Percentiles rank a stretch among this genome's conserved stretches.
phyloP scores from a whole-genome alignment of 441 rosid genomes.

The Mallotus repandus region DNA sequence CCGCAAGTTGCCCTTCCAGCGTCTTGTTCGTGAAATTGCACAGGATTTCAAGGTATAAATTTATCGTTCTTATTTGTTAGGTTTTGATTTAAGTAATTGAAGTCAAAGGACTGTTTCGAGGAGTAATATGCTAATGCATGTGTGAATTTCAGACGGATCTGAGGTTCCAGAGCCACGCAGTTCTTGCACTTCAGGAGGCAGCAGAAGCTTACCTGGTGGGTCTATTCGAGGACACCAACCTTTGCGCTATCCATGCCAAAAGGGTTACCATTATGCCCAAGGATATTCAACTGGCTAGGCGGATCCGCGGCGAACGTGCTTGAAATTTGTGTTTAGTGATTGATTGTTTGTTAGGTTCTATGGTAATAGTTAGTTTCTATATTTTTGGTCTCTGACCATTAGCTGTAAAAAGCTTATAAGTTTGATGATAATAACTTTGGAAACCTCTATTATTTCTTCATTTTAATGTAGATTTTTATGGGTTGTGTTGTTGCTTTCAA shows the following conservation, averaged over 20 bases:
- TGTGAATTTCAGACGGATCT: slow-evolving; percentile 45
- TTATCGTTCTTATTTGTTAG: not conserved
- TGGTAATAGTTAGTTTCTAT: not conserved
- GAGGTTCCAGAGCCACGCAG: slow-evolving; percentile 77
- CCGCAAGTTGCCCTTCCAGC: slow-evolving; percentile 61
- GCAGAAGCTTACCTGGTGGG: slow-evolving; percentile 76
- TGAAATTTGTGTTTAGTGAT: not conserved
- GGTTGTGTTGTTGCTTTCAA: no score
- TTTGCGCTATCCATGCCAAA: slow-evolving; percentile 72
- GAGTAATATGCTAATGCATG: no score
- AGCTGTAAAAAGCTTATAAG: not conserved
- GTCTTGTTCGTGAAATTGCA: slow-evolving; percentile 64
- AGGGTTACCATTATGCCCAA: slow-evolving; percentile 72
- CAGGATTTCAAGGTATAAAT: slow-evolving; percentile 53
- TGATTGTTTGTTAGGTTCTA: not conserved
- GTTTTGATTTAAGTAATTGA: no score
- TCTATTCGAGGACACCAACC: slow-evolving; percentile 71
- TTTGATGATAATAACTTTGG: not conserved
- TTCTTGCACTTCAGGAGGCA: slow-evolving; percentile 69
- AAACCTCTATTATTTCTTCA: no score
- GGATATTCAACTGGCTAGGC: slow-evolving; percentile 62
- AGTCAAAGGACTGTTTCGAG: no score
- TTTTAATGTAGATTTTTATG: not conserved
- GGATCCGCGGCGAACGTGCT: slow-evolving; percentile 75
- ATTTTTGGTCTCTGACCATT: not conserved